Base-by-base conservation (phyloP, 768 basidiomycete species). In the Lentinus tigrinus region DNA sequence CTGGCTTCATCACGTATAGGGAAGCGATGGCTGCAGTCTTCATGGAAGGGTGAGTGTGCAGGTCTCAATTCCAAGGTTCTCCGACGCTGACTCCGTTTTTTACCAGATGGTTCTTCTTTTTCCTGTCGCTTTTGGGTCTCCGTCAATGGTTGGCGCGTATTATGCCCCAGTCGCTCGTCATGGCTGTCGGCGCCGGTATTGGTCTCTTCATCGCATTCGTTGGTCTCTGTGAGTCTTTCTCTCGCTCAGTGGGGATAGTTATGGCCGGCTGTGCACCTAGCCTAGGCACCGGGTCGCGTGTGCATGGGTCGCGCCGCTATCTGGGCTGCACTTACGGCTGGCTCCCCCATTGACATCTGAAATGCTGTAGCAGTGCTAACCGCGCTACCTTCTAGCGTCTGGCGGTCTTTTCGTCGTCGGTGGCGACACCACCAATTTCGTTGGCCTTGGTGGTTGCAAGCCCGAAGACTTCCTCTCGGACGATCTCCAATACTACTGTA, bases 131-230 rank as follows among this genome's bases (percentile, higher is more conserved):
- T 21, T 75, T 94, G 28, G 93, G 93, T 59, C 78, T 95, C 52
- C 90, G 93, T 48, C 91, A 93, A 75, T 95, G 91, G 93, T 80
- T 95, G 4, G 90, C 88, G 14, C 84, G 93, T 16, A 82, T 92
- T 55, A 93, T 95, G 84, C 93, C 93, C 1, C 88, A 90, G 62
- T 93, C 92, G 3, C 80, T 95, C 26, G 85, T 93, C 4, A 80
- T 93, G 54, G 87, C 92, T 2, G 89, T 93, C 11, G 93, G 92
- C 42, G 84, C 89, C 37, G 93, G 92, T 57, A 93, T 95, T 65
- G 93, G 93, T 58, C 72, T 95, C 17, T 95, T 91, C 73, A 91
- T 95, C 62, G 91, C 91, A 80, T 90, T 65, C 67, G 85, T 81
- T 26, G 42, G 52, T 52, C 57, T 57, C 42, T 54, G 60, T 61